phyloP scores from a whole-genome alignment of 129 eudicot genomes.

The Saposhnikovia divaricata region DNA sequence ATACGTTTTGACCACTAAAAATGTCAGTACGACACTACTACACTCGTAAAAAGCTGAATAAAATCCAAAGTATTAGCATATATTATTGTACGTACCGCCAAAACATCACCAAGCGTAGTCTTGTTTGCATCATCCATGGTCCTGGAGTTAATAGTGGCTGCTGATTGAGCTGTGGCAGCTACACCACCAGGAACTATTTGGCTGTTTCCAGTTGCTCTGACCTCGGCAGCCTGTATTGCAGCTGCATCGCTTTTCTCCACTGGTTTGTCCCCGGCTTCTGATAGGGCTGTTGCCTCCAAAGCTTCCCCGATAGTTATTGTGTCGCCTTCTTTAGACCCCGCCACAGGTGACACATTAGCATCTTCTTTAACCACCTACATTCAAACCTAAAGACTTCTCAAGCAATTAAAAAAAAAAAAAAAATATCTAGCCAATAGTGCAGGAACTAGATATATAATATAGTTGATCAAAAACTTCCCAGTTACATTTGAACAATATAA shows the following conservation, averaged over 20 bases:
- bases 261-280: slow-evolving; percentile 47
- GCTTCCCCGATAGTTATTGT: slow-evolving; percentile 81
- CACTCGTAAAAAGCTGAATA: not conserved
- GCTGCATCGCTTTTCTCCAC: slow-evolving; percentile 70
- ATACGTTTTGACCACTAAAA: not conserved
- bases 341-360: not conserved
- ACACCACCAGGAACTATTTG: slow-evolving; percentile 49
- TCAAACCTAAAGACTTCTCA: slow-evolving; percentile 5
- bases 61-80: not conserved
- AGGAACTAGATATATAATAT: not conserved
- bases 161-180: slow-evolving; percentile 70
- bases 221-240: slow-evolving; percentile 75
- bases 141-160: slow-evolving; percentile 41
- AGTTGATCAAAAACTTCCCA: not conserved
- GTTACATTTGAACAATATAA: not conserved
- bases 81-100: slow-evolving; percentile 25
- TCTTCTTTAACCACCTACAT: not conserved
- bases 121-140: slow-evolving; percentile 45
- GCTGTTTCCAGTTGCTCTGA: slow-evolving; percentile 52
- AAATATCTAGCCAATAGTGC: not conserved
- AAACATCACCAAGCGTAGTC: slow-evolving; percentile 50
- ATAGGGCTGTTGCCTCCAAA: slow-evolving; percentile 51
- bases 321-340: not conserved
- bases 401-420: not conserved
- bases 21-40: not conserved